Evolutionary conservation across 2,329 filamentous ascomycete species (phyloP).

Genomic region (Colletotrichum horii): DNA sequence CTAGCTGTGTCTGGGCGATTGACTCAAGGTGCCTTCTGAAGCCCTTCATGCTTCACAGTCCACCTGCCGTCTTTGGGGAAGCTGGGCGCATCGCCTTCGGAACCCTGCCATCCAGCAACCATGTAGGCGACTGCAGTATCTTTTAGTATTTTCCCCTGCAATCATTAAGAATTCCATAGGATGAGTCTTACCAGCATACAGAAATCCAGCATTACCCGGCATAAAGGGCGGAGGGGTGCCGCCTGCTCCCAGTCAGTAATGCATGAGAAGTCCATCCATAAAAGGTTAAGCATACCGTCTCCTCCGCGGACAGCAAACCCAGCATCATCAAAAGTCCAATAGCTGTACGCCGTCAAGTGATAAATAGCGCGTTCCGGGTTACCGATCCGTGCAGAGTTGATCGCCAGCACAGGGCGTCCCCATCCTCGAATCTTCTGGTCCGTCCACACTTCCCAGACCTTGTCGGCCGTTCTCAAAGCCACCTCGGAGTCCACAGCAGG

Average conservation of each 20-base stretch:
- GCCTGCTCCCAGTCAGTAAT: background rate
- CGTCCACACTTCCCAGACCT: slow-evolving; percentile 44
- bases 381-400: slow-evolving; percentile 47
- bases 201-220: slow-evolving; percentile 41
- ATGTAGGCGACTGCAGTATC: slow-evolving; percentile 37
- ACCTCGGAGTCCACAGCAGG: slow-evolving; percentile 39
- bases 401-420: slow-evolving; percentile 51
- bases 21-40: slow-evolving; percentile 29
- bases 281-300: slow-evolving; percentile 20
- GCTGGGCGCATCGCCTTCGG: slow-evolving; percentile 31
- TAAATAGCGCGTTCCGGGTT: slow-evolving; percentile 45
- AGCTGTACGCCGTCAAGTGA: slow-evolving; percentile 46
- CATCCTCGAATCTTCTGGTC: slow-evolving; percentile 48
- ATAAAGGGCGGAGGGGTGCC: slow-evolving; percentile 38
- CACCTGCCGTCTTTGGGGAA: slow-evolving; percentile 40
- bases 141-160: background rate
- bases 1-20: background rate
- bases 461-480: slow-evolving; percentile 40
- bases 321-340: slow-evolving; percentile 46
- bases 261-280: background rate
- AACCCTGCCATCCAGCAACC: slow-evolving; percentile 26
- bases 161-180: fast-evolving
- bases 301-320: slow-evolving; percentile 35
- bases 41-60: slow-evolving; percentile 38
- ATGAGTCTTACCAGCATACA: slow-evolving; percentile 32